Base-by-base conservation (phyloP, 257 asterid species). In the Handroanthus guayacan region DNA sequence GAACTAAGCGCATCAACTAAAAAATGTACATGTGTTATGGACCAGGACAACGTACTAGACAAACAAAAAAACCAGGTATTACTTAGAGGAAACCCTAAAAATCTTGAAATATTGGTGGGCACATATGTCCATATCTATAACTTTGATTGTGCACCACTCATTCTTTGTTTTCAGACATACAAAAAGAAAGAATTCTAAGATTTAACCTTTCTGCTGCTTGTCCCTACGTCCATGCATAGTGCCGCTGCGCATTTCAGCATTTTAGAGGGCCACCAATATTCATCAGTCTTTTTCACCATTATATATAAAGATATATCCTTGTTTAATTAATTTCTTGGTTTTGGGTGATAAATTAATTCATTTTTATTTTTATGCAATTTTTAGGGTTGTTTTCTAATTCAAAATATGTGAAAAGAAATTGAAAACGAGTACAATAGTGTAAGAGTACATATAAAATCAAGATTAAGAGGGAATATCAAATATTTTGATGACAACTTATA, bases 161-260 rank as follows among this genome's bases (percentile, higher is more conserved):
- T 31, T 74, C 44, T 48, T 51, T 3, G 62, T 74, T 50, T 52
- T 64, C 44, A 51, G 70, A 52, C 73, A 68, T 5, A 14, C 69
- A 62, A 4, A 13, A 3, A 12, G 1, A 12, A 57, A 74, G 62
- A 48, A 74, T 62, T 48, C 63, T 62, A 36, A 31, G 63, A 74
- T 74, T 62, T 50, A 74, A 74, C 62, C 39, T 47, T 45, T 62
- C 62, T 48, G 64, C 61, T 48, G 55, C 64, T 34, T 48, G 54
- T 5, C 71, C 68, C 62, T 62, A 52, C 75, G 5, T 54, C 64
- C 64, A 16, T 3, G 25, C 51, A n/a, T 52, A 64, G 45, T 64
- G 72, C 54, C 17, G 38, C 16, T 38, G 51, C 39, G 69, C 51
- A 14, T 37, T 36, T 54, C 74, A 13, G 3, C 43, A 50, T 13